Conservation (phyloP, 2,329 filamentous ascomycete genomes). For the Zymoseptoria passerinii region DNA sequence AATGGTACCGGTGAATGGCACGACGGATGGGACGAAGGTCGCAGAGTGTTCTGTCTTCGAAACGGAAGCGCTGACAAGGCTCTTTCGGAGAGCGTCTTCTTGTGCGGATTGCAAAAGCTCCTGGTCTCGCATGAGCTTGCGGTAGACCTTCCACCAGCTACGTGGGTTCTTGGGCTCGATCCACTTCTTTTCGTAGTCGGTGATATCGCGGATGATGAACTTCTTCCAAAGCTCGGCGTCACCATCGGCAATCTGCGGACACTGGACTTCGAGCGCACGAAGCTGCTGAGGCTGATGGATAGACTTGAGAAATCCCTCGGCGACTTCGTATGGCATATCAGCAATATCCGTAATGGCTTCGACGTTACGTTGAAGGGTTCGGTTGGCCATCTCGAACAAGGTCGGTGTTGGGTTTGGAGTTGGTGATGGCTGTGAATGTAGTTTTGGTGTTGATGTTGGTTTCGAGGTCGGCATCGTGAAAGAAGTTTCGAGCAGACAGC, state of each 20-base stretch:
- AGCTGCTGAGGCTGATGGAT: constrained; percentile 69
- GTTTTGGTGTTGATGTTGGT: constrained; percentile 1
- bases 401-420: constrained; percentile 20
- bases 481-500: background rate
- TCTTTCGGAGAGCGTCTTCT: constrained; percentile 33
- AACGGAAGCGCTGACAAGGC: constrained; percentile 54
- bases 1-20: constrained; percentile 7
- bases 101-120: constrained; percentile 28
- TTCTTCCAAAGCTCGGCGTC: constrained; percentile 67
- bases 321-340: constrained; percentile 57
- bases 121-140: constrained; percentile 35
- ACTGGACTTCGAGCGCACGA: constrained; percentile 60
- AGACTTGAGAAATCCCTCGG: constrained; percentile 60
- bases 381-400: constrained; percentile 34
- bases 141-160: constrained; percentile 73
- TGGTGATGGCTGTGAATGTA: constrained; percentile 3
- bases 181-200: constrained; percentile 53
- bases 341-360: constrained; percentile 58
- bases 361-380: constrained; percentile 35
- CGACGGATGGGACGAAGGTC: constrained; percentile 19
- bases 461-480: background rate
- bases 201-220: constrained; percentile 72
- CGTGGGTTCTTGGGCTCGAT: constrained; percentile 57
- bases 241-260: constrained; percentile 64
- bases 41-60: constrained; percentile 48